Evolutionary conservation across 2,329 filamentous ascomycete genomes (phyloP).

Genomic region (Diplodia intermedia): DNA sequence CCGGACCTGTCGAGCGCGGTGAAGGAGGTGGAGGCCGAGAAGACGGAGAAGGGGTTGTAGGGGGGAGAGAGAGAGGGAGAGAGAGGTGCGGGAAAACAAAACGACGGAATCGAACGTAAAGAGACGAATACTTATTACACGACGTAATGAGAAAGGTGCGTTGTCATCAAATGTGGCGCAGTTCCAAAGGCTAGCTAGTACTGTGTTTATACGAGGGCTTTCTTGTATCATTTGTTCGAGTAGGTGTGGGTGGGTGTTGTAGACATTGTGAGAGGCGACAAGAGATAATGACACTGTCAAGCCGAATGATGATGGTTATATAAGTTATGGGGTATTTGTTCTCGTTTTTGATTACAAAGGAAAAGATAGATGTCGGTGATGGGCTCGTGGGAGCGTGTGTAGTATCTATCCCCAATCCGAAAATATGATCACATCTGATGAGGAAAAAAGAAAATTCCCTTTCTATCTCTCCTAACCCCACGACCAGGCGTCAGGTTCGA

Average conservation of each 20-base stretch:
- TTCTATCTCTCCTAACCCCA: neutral
- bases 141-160: no score
- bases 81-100: neutral
- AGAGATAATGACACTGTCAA: neutral
- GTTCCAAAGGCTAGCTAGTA: no score
- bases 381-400: conserved; percentile 23
- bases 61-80: neutral
- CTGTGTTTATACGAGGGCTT: no score
- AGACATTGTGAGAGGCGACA: neutral
- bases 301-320: neutral
- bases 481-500: neutral
- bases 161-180: no score
- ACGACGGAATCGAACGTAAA: no score
- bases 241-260: neutral
- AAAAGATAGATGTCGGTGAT: neutral
- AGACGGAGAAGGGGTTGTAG: neutral
- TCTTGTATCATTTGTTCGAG: no score
- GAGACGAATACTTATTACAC: no score
- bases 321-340: neutral
- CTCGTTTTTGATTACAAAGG: conserved; percentile 10
- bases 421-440: neutral
- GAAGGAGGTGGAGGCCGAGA: neutral
- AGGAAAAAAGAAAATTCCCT: neutral
- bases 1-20: conserved; percentile 4
- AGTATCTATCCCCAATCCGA: conserved; percentile 9